phyloP scores from a whole-genome alignment of 2,329 filamentous ascomycete species.

The Parastagonospora avenae region DNA sequence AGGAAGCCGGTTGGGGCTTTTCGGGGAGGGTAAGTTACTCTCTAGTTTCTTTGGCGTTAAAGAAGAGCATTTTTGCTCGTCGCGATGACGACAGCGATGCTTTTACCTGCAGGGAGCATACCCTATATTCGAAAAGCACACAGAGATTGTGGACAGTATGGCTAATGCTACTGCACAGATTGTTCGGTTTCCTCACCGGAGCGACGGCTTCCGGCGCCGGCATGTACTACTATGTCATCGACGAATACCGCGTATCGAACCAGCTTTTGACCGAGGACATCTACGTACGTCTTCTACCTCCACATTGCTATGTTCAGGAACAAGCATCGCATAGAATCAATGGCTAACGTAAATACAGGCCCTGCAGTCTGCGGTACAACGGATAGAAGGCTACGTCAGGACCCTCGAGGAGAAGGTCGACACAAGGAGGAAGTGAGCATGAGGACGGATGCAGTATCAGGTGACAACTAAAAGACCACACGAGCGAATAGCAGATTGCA shows the following conservation, averaged over 20 bases:
- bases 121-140: too few relatives aligned
- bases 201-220: conserved; percentile 77
- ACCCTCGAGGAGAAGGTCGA: conserved; percentile 81
- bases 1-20: conserved; percentile 73
- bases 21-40: conserved; percentile 67
- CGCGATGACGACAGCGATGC: background rate
- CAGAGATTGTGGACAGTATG: background rate
- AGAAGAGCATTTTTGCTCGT: background rate
- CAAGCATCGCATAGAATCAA: background rate
- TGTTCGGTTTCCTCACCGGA: conserved; percentile 91
- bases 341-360: conserved; percentile 55
- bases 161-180: conserved; percentile 54
- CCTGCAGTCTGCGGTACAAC: conserved; percentile 84
- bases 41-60: background rate
- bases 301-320: background rate
- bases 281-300: conserved; percentile 69
- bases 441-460: background rate
- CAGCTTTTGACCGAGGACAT: conserved; percentile 94
- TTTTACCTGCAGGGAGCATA: too few relatives aligned
- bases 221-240: conserved; percentile 90
- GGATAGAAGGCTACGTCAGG: conserved; percentile 82
- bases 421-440: conserved; percentile 38
- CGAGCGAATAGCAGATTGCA: background rate
- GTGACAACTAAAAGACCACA: background rate
- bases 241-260: conserved; percentile 93